A percentile compares a stretch with the other conserved stretches of the same genome.
Conservation (phyloP, 2,329 filamentous ascomycete genomes). For the Verticillium zaregamsianum region DNA sequence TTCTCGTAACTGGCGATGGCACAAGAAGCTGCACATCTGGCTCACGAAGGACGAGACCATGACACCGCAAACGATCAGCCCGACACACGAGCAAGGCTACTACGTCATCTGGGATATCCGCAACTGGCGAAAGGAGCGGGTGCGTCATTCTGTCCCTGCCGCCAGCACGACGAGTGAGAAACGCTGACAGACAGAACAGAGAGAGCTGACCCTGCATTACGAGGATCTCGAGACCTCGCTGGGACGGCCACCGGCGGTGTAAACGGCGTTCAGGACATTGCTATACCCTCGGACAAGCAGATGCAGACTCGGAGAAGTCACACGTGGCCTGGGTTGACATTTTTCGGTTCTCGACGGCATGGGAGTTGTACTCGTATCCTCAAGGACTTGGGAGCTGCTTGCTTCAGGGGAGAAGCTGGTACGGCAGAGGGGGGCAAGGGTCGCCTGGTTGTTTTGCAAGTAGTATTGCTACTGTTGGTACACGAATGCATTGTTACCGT, state of each 20-base stretch:
- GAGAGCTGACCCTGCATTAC: constrained; percentile 58
- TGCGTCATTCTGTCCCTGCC: constrained; percentile 30
- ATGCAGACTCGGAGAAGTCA: not conserved
- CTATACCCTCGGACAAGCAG: not conserved
- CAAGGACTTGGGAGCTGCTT: not conserved
- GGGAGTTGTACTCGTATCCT: not conserved
- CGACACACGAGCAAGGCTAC: constrained; percentile 58
- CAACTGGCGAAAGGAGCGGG: constrained; percentile 60
- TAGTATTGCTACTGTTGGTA: not conserved
- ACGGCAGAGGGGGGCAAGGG: not conserved
- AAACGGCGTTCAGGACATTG: not conserved
- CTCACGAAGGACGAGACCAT: constrained; percentile 64
- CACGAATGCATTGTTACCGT: not conserved
- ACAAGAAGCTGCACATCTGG: constrained; percentile 64
- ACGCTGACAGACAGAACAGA: constrained; percentile 31
- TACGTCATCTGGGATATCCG: constrained; percentile 63
- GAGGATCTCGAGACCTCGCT: constrained; percentile 52
- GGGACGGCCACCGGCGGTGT: constrained; percentile 1
- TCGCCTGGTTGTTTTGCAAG: not conserved
- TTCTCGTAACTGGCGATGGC: constrained; percentile 64
- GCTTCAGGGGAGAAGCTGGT: constrained; percentile 2
- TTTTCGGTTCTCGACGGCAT: not conserved
- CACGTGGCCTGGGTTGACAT: not conserved
- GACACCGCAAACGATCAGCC: constrained; percentile 55
- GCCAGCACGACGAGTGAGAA: not conserved